Base-by-base conservation (phyloP, 2,329 filamentous ascomycete genomes). In the Penicillium italicum region DNA sequence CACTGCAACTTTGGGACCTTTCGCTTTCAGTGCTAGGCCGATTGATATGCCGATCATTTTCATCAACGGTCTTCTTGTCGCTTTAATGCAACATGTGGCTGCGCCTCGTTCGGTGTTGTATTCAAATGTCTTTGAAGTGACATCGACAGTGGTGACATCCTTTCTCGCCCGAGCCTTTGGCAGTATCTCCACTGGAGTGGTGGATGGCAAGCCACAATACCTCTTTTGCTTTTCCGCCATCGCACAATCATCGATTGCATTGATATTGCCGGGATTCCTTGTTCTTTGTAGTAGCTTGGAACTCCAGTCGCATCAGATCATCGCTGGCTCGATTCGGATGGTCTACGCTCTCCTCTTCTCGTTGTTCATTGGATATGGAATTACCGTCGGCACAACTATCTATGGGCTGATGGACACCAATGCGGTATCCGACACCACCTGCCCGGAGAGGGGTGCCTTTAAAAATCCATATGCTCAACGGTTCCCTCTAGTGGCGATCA, bases 41-140 rank as follows among this genome's bases (percentile, higher is more conserved):
- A 88, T 92, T 66, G 90, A 95, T 67, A 76, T 94, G 57, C 89
- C 89, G 0, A 81, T 92, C 20, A 85, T 86, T 31, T 93, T 93
- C 67, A 52, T 90, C 0, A 80, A 94, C 1, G 90, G 90, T 1
- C 84, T 83, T 62, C 76, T 91, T 26, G 80, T 94, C 1, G 90
- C 89, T 1, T 74, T 85, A 45, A 78, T 94, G 56, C 89, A 93
- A 66, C 82, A 92, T n/a, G 81, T 90, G 28, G 77, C 90, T 5
- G 86, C 89, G 0, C 88, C 90, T 0, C 82, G 79, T n/a, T 93
- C 89, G 11, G 84, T 89, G 33, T 78, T 91, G 2, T 78, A 77
- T 61, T 80, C 76, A 45, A 86, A 86, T 53, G 81, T 87, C 1
- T 85, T 87, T 54, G 84, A 87, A 64, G 82, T 87, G 6, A 79